phyloP scores from a whole-genome alignment of 2,329 filamentous ascomycete genomes.

The Pseudogymnoascus sp. region DNA sequence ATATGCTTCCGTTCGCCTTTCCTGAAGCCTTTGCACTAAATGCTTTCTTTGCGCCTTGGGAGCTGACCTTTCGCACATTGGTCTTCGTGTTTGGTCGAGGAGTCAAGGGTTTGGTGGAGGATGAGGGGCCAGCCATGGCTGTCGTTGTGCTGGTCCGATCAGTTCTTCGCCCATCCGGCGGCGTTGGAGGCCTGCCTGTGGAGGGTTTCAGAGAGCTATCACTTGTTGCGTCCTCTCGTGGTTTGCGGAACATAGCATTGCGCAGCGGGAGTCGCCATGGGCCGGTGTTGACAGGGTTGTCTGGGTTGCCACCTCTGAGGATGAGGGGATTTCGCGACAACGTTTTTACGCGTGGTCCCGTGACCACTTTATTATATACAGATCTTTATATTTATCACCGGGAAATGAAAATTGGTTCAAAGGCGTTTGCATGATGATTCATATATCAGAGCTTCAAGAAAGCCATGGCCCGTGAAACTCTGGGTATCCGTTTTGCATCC shows the following conservation, averaged over 20 bases:
- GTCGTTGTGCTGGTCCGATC: neutral
- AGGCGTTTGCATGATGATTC: neutral
- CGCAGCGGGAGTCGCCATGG: neutral
- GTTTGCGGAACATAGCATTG: slow-evolving; percentile 43
- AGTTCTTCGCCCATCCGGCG: slow-evolving; percentile 27
- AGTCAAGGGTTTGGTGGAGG: slow-evolving; percentile 24
- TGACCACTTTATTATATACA: slow-evolving; percentile 5
- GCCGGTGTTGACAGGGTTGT: neutral
- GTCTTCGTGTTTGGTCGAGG: slow-evolving; percentile 22
- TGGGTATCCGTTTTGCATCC: slow-evolving; percentile 9
- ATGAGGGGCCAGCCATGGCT: slow-evolving; percentile 18
- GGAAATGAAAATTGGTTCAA: neutral
- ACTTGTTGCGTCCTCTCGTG: slow-evolving; percentile 37
- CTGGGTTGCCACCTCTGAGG: neutral
- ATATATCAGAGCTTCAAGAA: slow-evolving; percentile 1
- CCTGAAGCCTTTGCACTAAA: slow-evolving; percentile 16
- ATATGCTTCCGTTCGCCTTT: slow-evolving; percentile 53
- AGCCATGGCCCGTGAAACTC: neutral
- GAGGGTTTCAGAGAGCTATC: slow-evolving; percentile 33
- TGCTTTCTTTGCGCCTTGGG: slow-evolving; percentile 19
- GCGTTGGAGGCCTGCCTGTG: slow-evolving; percentile 43
- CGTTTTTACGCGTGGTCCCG: slow-evolving; percentile 8
- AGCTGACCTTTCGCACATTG: slow-evolving; percentile 16
- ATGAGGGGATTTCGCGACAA: slow-evolving; percentile 5
- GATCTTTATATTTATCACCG: neutral